Evolutionary conservation across 805 yeast species (phyloP).

Genomic region (Starmerella scarabaei): DNA sequence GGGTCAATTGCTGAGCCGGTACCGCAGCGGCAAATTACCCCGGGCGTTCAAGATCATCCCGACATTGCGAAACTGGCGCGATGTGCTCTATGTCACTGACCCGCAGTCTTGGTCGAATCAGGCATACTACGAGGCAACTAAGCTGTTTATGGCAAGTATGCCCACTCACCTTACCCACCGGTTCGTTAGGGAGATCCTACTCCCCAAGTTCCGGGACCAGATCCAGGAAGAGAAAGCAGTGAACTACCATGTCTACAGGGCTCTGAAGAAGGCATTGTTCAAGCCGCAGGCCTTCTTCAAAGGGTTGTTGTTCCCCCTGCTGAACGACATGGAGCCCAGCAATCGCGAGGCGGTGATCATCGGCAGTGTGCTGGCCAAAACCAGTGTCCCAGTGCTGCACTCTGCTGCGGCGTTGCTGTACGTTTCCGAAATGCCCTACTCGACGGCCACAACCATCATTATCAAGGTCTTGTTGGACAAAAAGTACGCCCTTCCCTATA

Average conservation of each 20-base stretch:
- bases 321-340: constrained; percentile 68
- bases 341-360: constrained; percentile 91
- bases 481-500: constrained; percentile 93
- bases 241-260: constrained; percentile 85
- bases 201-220: constrained; percentile 32
- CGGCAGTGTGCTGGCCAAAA: constrained; percentile 77
- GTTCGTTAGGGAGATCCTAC: constrained; percentile 42
- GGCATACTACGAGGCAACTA: constrained; percentile 88
- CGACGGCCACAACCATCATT: constrained; percentile 81
- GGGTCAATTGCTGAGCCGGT: constrained; percentile 72
- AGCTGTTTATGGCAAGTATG: constrained; percentile 80
- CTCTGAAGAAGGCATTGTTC: constrained; percentile 83
- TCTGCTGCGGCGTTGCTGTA: constrained; percentile 91
- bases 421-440: constrained; percentile 66
- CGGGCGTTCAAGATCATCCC: constrained; percentile 92
- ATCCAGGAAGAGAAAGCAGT: constrained; percentile 37
- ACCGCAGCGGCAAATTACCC: constrained; percentile 95
- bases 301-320: constrained; percentile 85
- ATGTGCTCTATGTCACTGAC: constrained; percentile 78
- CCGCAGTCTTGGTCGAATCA: constrained; percentile 94
- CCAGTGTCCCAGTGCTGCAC: constrained; percentile 88
- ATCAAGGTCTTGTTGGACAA: constrained; percentile 82
- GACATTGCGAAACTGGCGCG: constrained; percentile 88
- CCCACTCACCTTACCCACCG: constrained; percentile 79
- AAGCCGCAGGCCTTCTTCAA: constrained; percentile 97